Percentiles rank a stretch among this genome's conserved stretches.
These are phyloP conservation scores for Aspergillus thermomutatus DNA, from an alignment of 2,329 filamentous ascomycete species.

Conservation along the genomic window DNA sequence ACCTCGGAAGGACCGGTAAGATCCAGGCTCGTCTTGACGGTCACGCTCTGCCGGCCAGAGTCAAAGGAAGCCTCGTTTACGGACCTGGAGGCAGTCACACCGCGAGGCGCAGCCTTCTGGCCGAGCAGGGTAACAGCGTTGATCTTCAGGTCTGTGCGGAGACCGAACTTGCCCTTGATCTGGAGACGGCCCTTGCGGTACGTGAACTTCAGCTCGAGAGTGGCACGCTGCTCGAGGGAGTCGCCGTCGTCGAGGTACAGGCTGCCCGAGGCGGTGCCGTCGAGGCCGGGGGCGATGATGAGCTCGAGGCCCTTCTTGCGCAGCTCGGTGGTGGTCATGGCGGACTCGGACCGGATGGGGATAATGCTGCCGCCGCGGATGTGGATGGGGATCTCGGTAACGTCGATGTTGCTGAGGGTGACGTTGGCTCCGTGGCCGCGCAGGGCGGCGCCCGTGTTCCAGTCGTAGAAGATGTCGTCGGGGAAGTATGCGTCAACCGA, in stretches of 20 bases:
- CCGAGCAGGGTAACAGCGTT: constrained; percentile 34
- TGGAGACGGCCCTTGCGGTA: constrained; percentile 50
- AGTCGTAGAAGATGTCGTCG: constrained; percentile 59
- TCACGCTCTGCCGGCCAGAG: constrained; percentile 18
- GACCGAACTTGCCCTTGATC: constrained; percentile 29
- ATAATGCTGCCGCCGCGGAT: constrained; percentile 60
- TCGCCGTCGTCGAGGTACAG: constrained; percentile 79
- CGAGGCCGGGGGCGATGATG: constrained; percentile 61
- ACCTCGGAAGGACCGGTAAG: constrained; percentile 12
- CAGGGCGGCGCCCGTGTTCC: constrained; percentile 50
- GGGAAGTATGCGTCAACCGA: constrained; percentile 56
- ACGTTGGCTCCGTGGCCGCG: constrained; percentile 45
- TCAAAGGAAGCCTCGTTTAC: constrained; percentile 9
- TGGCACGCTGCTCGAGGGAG: constrained; percentile 55
- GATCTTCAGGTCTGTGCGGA: constrained; percentile 25
- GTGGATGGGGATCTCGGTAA: constrained; percentile 59
- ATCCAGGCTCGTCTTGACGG: constrained; percentile 19
- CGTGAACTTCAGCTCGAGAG: constrained; percentile 58
- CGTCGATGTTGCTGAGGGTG: constrained; percentile 45
- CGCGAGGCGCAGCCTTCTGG: constrained; percentile 7
- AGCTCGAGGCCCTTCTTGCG: constrained; percentile 66
- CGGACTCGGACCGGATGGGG: constrained; percentile 52
- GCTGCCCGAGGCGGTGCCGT: constrained; percentile 63
- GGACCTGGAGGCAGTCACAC: constrained; percentile 7
- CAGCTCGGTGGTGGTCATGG: constrained; percentile 60